These are phyloP conservation scores for Dendrobium huoshanense DNA, from an alignment of 106 monocot species.

Conservation along the genomic window DNA sequence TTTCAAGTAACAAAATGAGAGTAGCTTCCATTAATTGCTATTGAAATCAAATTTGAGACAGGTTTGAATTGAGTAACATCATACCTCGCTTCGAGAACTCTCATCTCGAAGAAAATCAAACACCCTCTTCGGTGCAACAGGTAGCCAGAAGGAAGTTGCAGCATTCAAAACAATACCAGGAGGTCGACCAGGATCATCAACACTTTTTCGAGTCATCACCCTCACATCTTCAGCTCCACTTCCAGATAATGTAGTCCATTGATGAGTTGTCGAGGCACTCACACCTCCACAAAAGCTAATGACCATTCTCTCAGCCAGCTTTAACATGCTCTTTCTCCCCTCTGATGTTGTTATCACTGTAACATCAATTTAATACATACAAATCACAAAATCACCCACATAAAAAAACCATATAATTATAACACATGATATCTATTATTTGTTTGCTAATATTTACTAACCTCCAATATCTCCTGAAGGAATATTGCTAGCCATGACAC, in stretches of 20 bases:
- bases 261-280: slow-evolving; percentile 64
- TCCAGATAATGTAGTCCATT: slow-evolving; percentile 84
- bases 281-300: slow-evolving; percentile 79
- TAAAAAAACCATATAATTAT: too few species aligned
- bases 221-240: slow-evolving; percentile 70
- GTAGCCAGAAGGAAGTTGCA: slow-evolving; percentile 86
- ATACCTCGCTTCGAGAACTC: slow-evolving; percentile 82
- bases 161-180: slow-evolving; percentile 84
- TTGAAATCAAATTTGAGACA: too few species aligned
- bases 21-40: too few species aligned
- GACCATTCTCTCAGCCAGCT: slow-evolving; percentile 90
- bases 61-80: too few species aligned
- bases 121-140: slow-evolving; percentile 69
- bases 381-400: neutral
- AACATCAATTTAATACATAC: neutral
- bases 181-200: slow-evolving; percentile 76
- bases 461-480: slow-evolving; percentile 77
- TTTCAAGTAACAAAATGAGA: too few species aligned
- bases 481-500: slow-evolving; percentile 84
- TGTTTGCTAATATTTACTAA: neutral
- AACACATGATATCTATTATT: too few species aligned
- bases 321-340: slow-evolving; percentile 88
- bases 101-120: slow-evolving; percentile 89
- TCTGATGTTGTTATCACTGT: slow-evolving; percentile 68
- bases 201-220: slow-evolving; percentile 82